phyloP scores from a whole-genome alignment of 176 grass and related monocot genomes.

The Zizania latifolia region DNA sequence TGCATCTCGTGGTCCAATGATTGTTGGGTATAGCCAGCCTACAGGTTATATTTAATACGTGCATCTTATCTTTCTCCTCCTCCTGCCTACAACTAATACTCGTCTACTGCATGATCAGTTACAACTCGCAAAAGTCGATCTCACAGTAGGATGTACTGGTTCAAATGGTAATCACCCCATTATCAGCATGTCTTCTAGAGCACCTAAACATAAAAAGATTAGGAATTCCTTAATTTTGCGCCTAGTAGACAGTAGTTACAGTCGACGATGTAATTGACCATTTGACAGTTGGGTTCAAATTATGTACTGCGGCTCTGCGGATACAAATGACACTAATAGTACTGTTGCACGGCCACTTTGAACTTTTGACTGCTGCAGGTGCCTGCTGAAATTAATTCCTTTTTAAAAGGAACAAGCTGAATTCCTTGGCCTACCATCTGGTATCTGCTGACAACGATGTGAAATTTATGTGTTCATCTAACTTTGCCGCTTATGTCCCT shows the following conservation, averaged over 20 bases:
- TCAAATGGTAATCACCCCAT: not conserved
- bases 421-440: not conserved
- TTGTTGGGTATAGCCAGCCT: no score
- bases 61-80: not conserved
- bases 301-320: not conserved
- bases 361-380: no score
- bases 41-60: no score
- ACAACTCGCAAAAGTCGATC: not conserved
- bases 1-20: not conserved
- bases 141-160: not conserved
- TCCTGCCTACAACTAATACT: not conserved
- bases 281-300: not conserved
- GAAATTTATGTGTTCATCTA: slow-evolving; percentile 25
- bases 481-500: slow-evolving; percentile 15
- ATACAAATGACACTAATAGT: not conserved
- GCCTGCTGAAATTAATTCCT: not conserved
- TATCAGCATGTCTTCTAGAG: not conserved
- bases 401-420: not conserved
- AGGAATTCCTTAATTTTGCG: not conserved
- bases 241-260: not conserved
- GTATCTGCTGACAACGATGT: not conserved
- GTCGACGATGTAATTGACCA: not conserved
- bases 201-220: not conserved
- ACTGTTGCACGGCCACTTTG: no score
- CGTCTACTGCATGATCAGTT: not conserved